Evolutionary conservation across 371 early-diverging fungal genomes (phyloP), one percentile per base, ranked within the genome.

Genomic region (Syncephalastrum contaminatum): DNA sequence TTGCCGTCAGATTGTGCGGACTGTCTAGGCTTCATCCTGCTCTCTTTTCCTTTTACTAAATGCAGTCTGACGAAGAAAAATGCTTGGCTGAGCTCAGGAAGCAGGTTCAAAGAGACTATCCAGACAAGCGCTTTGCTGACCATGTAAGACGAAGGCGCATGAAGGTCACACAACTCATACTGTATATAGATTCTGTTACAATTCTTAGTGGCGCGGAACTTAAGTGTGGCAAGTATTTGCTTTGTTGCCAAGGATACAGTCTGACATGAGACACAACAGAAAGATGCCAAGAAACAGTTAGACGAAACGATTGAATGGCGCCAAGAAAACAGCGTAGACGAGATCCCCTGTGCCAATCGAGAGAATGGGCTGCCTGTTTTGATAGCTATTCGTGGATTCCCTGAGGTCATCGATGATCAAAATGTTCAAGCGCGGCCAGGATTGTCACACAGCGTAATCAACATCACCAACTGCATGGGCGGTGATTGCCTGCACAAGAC

Each of bases 401-500:
- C 60, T 19, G 53, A 75, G 27, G 70, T 88, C 2, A 45, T 55
- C 16, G 72, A 85, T 16, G 92, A 92, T 57, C 66, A 77, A 22
- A 88, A 91, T 62, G 67, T 87, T 41, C 73, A 69, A 40, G 69
- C 78, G 2, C 63, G 77, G 4, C 86, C 86, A 16, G 79, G 75
- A 30, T 64, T 87, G n/a, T 84, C 85, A 13, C 86, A 86, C 19
- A 74, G 77, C 48, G 79, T 81, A 19, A 67, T 85, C 42, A 72
- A 81, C 24, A 76, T 87, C 44, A 69, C 68, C 46, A 77, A 68
- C 49, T 83, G 74, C 60, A 79, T 87, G 63, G 93, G 91, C 4
- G 93, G 93, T 24, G 83, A 87, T 51, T 83, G 85, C 70, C 86
- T 86, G 51, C 93, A 93, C 75, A 91, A 91, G 61, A 75, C 81